These are phyloP conservation scores for Dryadomyces quercus-mongolicae DNA, from an alignment of 2,329 filamentous ascomycete genomes.

Conservation along the genomic window DNA sequence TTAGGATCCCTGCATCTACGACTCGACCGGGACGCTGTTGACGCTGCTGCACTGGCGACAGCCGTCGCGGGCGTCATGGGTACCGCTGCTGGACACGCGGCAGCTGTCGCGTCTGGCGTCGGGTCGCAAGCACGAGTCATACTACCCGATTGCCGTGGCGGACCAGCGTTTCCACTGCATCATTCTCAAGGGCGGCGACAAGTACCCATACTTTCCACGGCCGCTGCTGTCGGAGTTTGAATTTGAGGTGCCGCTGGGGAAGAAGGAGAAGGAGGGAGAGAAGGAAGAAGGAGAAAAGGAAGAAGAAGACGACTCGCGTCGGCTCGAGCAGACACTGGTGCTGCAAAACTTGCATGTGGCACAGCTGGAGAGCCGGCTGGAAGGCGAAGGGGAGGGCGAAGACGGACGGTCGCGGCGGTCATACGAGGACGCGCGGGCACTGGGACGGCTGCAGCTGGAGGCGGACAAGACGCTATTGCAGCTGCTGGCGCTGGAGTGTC, in stretches of 20 bases:
- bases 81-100: conserved; percentile 83
- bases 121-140: conserved; percentile 77
- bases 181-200: conserved; percentile 90
- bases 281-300: conserved; percentile 20
- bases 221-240: conserved; percentile 88
- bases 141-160: conserved; percentile 92
- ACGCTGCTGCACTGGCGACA: conserved; percentile 85
- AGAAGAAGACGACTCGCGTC: conserved; percentile 24
- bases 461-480: conserved; percentile 86
- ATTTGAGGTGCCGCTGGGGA: conserved; percentile 70
- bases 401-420: background rate
- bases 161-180: conserved; percentile 94
- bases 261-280: conserved; percentile 18
- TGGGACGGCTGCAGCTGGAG: conserved; percentile 62
- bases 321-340: conserved; percentile 72
- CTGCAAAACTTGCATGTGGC: conserved; percentile 59
- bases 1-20: conserved; percentile 90
- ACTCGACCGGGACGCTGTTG: conserved; percentile 78
- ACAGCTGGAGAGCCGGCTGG: conserved; percentile 64
- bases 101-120: conserved; percentile 69
- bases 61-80: conserved; percentile 76
- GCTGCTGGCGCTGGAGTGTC: conserved; percentile 78
- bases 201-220: conserved; percentile 84
- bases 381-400: background rate
- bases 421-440: conserved; percentile 46